These are phyloP conservation scores for Arxiozyma heterogenica DNA, from an alignment of 1,139 yeast genomes.

Conservation along the genomic window DNA sequence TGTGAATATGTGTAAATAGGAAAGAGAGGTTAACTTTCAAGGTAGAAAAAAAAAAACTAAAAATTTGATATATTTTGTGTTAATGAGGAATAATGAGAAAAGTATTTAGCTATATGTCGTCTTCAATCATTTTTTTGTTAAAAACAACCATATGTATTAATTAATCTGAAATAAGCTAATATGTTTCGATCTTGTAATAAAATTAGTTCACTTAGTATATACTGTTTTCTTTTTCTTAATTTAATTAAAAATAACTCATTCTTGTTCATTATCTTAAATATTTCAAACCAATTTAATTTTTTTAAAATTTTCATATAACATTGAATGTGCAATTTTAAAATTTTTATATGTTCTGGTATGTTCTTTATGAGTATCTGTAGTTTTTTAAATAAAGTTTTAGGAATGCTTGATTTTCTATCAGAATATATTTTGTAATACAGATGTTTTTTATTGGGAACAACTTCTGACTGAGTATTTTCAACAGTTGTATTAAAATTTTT, in stretches of 20 bases:
- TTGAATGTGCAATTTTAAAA: not conserved
- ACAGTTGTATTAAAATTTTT: not conserved
- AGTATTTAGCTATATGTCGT: not conserved
- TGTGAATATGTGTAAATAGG: too few species aligned
- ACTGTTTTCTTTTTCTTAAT: not conserved
- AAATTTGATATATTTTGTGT: not conserved
- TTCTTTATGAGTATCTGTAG: not conserved
- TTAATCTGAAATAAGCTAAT: not conserved
- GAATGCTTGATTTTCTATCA: not conserved
- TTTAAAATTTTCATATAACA: not conserved
- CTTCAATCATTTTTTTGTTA: not conserved
- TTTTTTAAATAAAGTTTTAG: conserved; percentile 1
- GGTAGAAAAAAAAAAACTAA: too few species aligned
- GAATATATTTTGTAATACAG: not conserved
- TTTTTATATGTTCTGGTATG: not conserved
- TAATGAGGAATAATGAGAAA: not conserved
- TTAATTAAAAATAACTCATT: not conserved
- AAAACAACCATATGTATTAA: not conserved
- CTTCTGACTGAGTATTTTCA: not conserved
- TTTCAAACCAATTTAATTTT: not conserved
- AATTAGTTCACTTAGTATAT: not conserved
- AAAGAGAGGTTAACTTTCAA: too few species aligned
- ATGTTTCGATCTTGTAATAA: not conserved
- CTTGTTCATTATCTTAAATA: not conserved
- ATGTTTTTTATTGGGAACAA: not conserved